These are phyloP conservation scores for Boletus sp. DNA, from an alignment of 1,284 basidiomycete genomes.

Conservation along the genomic window DNA sequence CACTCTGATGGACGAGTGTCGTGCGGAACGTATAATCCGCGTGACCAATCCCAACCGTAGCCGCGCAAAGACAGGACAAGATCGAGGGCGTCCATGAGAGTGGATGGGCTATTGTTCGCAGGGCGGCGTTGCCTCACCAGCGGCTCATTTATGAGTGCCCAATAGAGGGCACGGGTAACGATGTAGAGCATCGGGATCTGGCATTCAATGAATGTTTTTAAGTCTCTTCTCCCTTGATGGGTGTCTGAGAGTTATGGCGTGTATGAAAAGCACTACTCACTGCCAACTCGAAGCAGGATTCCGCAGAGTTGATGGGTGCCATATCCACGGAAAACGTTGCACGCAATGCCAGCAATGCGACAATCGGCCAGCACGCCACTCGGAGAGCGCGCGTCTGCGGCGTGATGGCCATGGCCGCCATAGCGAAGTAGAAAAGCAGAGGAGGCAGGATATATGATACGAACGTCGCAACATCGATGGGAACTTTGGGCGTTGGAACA, in stretches of 20 bases:
- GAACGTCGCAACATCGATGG: neutral
- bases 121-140: slow-evolving; percentile 14
- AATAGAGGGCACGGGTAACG: slow-evolving; percentile 14
- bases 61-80: slow-evolving; percentile 47
- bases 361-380: slow-evolving; percentile 42
- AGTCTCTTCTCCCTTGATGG: neutral
- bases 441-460: slow-evolving; percentile 35
- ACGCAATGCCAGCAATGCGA: slow-evolving; percentile 39
- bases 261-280: slow-evolving; percentile 2
- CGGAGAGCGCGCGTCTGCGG: slow-evolving; percentile 42
- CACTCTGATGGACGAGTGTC: slow-evolving; percentile 39
- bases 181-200: slow-evolving; percentile 12
- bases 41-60: slow-evolving; percentile 42
- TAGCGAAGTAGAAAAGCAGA: slow-evolving; percentile 41
- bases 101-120: slow-evolving; percentile 7
- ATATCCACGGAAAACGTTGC: slow-evolving; percentile 42
- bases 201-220: neutral
- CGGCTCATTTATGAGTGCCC: slow-evolving; percentile 13
- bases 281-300: slow-evolving; percentile 12
- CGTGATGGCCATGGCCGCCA: slow-evolving; percentile 45
- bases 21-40: slow-evolving; percentile 38
- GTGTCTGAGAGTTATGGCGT: neutral
- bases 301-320: slow-evolving; percentile 31
- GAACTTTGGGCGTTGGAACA: slow-evolving; percentile 3
- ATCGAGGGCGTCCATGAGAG: slow-evolving; percentile 43